Evolutionary conservation across 768 basidiomycete genomes (phyloP).

Genomic region (Suillus decipiens): DNA sequence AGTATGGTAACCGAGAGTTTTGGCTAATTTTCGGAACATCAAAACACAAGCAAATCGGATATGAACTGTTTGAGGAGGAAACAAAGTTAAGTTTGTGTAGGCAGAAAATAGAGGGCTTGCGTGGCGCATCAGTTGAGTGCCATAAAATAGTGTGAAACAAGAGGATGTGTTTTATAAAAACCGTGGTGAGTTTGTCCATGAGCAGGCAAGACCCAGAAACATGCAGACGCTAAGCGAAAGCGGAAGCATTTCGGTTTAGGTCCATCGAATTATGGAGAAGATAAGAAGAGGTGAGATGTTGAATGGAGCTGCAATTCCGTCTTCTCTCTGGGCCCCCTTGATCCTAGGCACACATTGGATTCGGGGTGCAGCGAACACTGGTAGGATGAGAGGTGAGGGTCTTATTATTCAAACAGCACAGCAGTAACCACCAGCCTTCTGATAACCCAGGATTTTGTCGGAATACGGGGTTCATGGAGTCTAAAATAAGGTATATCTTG

Average conservation of each 20-base stretch:
- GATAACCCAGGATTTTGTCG: neutral
- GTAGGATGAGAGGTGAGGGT: neutral
- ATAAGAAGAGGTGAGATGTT: conserved; percentile 6
- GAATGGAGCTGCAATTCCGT: neutral
- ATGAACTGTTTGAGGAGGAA: conserved; percentile 5
- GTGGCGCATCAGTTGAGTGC: neutral
- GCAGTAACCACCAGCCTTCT: neutral
- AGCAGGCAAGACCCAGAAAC: neutral
- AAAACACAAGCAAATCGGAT: conserved; percentile 6
- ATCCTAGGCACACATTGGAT: neutral
- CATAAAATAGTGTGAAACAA: neutral
- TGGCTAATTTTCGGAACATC: neutral
- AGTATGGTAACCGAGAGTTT: neutral
- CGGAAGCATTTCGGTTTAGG: conserved; percentile 8
- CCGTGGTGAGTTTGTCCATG: neutral
- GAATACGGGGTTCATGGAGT: neutral
- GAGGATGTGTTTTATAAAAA: neutral
- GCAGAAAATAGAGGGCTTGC: neutral
- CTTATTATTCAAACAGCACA: neutral
- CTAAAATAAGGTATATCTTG: conserved; percentile 5
- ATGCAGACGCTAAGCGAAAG: conserved; percentile 1
- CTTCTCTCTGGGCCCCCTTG: neutral
- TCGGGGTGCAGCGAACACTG: neutral
- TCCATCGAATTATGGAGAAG: neutral
- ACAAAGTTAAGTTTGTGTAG: conserved; percentile 8